Evolutionary conservation across 257 asterid species (phyloP).

Genomic region (Nicotiana tomentosiformis): DNA sequence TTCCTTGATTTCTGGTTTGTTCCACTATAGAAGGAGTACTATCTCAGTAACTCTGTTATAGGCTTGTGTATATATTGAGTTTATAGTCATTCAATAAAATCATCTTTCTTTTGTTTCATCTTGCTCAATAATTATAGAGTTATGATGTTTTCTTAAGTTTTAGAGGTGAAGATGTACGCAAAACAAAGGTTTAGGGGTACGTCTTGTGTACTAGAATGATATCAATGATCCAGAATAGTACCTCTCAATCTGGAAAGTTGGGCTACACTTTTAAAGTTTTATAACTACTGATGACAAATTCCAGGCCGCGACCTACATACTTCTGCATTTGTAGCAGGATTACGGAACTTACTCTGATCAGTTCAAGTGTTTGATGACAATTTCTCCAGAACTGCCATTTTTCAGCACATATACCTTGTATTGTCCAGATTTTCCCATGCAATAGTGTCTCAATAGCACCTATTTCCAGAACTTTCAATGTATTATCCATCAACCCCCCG

Average conservation of each 20-base stretch:
- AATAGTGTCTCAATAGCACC: constrained; percentile 15
- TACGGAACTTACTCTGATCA: constrained; percentile 10
- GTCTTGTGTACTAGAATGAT: not conserved
- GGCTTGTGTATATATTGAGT: too few species aligned
- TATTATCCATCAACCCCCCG: constrained; percentile 10
- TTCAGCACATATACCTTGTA: constrained; percentile 7
- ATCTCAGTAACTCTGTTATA: too few species aligned
- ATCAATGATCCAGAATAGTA: not conserved
- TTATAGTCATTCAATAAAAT: too few species aligned
- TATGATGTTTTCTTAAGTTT: not conserved
- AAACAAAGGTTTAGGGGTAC: not conserved
- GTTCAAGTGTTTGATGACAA: constrained; percentile 7
- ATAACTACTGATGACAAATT: too few species aligned
- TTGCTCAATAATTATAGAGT: too few species aligned
- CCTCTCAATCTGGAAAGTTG: not conserved
- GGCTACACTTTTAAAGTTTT: not conserved
- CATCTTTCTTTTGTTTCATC: too few species aligned
- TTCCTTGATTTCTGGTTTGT: too few species aligned
- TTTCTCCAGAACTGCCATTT: constrained; percentile 6
- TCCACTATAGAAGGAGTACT: too few species aligned
- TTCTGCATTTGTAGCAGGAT: not conserved
- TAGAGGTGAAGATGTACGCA: not conserved
- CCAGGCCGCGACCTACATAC: too few species aligned
- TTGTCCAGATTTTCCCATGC: constrained; percentile 17
- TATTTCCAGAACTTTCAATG: constrained; percentile 18